Conservation (phyloP, 2,329 filamentous ascomycete genomes). For the Colletotrichum agaves region DNA sequence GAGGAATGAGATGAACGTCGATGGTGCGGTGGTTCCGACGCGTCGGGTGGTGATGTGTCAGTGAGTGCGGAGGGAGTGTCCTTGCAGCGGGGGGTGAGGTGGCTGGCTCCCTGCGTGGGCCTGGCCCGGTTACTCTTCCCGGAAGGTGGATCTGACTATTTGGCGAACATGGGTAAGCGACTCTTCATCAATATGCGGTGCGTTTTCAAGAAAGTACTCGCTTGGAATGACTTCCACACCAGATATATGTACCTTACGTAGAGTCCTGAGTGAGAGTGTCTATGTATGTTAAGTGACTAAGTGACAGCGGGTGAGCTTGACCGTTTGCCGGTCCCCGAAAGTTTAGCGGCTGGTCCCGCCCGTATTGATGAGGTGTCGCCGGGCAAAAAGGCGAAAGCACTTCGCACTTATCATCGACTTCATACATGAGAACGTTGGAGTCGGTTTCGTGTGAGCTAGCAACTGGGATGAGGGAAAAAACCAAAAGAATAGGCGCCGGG, state of each 20-base stretch:
- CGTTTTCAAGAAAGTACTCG: no score
- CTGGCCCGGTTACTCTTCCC: background rate
- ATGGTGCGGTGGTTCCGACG: background rate
- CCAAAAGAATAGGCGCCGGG: conserved; percentile 5
- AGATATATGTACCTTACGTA: background rate
- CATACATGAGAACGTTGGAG: background rate
- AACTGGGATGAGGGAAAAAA: background rate
- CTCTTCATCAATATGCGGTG: no score
- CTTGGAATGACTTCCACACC: no score
- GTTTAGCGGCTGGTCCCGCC: background rate
- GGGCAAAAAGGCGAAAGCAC: background rate
- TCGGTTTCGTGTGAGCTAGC: background rate
- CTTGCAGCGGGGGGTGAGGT: conserved; percentile 4
- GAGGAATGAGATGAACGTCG: background rate
- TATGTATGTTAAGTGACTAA: background rate
- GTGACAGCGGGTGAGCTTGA: background rate
- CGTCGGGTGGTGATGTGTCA: conserved; percentile 14
- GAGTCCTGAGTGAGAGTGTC: background rate
- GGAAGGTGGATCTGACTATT: background rate
- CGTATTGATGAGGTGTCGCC: background rate
- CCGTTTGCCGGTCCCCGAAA: background rate
- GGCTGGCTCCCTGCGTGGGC: background rate
- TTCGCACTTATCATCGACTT: no score
- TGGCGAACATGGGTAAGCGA: background rate
- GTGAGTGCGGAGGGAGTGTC: conserved; percentile 17